These are phyloP conservation scores for Chalciporus chontae DNA, from an alignment of 768 basidiomycete genomes.

Conservation along the genomic window DNA sequence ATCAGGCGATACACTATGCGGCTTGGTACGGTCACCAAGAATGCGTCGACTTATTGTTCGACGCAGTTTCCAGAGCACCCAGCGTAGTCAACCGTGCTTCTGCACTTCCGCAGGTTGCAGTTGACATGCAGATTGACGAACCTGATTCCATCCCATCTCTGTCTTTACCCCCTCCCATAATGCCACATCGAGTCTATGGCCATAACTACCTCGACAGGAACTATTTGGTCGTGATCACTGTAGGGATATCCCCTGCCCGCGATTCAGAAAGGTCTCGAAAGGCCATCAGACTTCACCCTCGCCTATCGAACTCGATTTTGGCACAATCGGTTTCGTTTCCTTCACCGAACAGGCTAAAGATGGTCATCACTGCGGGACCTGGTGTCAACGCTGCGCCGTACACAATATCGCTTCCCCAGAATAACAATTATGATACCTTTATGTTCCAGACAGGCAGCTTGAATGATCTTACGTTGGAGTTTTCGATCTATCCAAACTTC, in stretches of 20 bases:
- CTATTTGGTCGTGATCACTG: constrained; percentile 79
- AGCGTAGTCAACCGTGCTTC: constrained; percentile 16
- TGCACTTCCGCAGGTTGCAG: constrained; percentile 25
- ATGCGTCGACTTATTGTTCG: constrained; percentile 61
- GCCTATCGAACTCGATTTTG: constrained; percentile 65
- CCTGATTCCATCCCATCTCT: constrained; percentile 91
- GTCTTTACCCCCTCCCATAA: constrained; percentile 96
- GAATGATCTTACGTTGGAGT: constrained; percentile 74
- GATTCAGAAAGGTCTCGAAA: constrained; percentile 34
- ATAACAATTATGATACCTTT: constrained; percentile 67
- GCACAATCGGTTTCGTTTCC: constrained; percentile 65
- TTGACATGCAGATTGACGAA: constrained; percentile 52
- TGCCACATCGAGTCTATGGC: constrained; percentile 96
- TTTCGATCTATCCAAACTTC: constrained; percentile 96
- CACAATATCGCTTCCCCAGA: constrained; percentile 81
- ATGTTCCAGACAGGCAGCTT: constrained; percentile 82
- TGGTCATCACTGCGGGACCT: constrained; percentile 89
- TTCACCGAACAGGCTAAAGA: constrained; percentile 77
- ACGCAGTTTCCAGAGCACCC: constrained; percentile 25
- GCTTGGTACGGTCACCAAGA: constrained; percentile 90
- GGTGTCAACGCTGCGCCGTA: constrained; percentile 86
- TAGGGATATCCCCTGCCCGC: constrained; percentile 53
- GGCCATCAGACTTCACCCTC: constrained; percentile 68
- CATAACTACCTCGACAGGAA: constrained; percentile 92
- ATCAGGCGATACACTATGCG: constrained; percentile 87